Evolutionary conservation across 768 basidiomycete species (phyloP).

Genomic region (Ramaria rubella): DNA sequence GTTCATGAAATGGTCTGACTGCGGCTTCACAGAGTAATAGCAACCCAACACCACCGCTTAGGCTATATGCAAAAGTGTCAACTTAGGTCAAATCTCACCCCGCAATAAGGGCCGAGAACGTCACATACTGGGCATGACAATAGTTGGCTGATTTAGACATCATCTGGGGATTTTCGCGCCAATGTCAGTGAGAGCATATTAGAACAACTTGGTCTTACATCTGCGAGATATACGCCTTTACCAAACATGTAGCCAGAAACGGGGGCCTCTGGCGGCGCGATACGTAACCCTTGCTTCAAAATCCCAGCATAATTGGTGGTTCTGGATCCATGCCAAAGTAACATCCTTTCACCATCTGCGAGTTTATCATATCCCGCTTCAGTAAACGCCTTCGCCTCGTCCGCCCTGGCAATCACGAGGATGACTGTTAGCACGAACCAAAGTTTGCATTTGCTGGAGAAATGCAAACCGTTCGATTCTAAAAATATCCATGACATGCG

Average conservation of each 20-base stretch:
- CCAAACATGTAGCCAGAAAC: constrained; percentile 57
- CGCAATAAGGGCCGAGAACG: background rate
- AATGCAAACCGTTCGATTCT: constrained; percentile 45
- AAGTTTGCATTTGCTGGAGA: background rate
- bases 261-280: constrained; percentile 59
- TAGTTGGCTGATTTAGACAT: constrained; percentile 63
- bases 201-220: constrained; percentile 32
- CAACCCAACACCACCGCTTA: constrained; percentile 47
- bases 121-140: constrained; percentile 42
- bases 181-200: background rate
- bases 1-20: constrained; percentile 49
- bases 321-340: constrained; percentile 60
- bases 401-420: constrained; percentile 17
- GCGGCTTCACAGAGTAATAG: constrained; percentile 57
- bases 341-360: constrained; percentile 42
- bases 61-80: too few relatives aligned
- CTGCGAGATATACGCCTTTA: constrained; percentile 60
- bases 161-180: constrained; percentile 33
- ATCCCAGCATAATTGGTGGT: constrained; percentile 63
- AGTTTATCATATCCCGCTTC: constrained; percentile 39
- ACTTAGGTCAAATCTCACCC: constrained; percentile 7
- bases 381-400: constrained; percentile 36
- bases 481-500: constrained; percentile 42
- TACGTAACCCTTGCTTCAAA: constrained; percentile 53
- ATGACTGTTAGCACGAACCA: background rate